Evolutionary conservation across 345 rosid species (phyloP).

Genomic region (Pugionium dolabratum): DNA sequence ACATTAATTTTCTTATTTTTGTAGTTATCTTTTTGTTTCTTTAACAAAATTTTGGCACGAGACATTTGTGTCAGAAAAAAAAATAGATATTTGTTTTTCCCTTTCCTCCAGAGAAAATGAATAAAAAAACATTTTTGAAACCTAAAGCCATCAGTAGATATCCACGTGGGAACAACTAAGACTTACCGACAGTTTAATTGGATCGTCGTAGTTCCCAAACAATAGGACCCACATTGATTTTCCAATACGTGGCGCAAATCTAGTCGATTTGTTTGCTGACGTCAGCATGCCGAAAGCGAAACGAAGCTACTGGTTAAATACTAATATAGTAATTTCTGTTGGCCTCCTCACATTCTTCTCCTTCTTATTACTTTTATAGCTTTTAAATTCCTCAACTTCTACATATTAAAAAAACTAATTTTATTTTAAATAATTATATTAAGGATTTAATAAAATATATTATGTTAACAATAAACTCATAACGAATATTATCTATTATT

Average conservation of each 20-base stretch:
- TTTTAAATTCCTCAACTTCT: neutral
- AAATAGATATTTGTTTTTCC: constrained; percentile 19
- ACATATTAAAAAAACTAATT: no score
- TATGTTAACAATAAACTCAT: no score
- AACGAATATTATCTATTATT: no score
- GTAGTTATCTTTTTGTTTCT: neutral
- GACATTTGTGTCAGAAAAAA: constrained; percentile 20
- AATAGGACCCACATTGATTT: constrained; percentile 17
- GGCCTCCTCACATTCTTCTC: constrained; percentile 8
- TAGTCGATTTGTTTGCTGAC: constrained; percentile 10
- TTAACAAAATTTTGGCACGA: constrained; percentile 14
- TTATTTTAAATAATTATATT: no score
- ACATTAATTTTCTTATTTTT: neutral
- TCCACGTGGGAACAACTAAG: constrained; percentile 28
- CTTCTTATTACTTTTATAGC: neutral
- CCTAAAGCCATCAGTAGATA: constrained; percentile 15
- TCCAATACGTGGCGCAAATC: constrained; percentile 33
- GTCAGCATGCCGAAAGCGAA: constrained; percentile 30
- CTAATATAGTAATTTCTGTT: neutral
- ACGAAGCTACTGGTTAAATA: neutral
- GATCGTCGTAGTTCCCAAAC: neutral
- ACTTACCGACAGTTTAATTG: constrained; percentile 31
- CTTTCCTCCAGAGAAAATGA: constrained; percentile 19
- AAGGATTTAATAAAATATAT: no score
- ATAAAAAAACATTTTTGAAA: neutral